Evolutionary conservation across 129 eudicot genomes (phyloP), one percentile per base, ranked within the genome.

Genomic region (Kitagawia praeruptora): DNA sequence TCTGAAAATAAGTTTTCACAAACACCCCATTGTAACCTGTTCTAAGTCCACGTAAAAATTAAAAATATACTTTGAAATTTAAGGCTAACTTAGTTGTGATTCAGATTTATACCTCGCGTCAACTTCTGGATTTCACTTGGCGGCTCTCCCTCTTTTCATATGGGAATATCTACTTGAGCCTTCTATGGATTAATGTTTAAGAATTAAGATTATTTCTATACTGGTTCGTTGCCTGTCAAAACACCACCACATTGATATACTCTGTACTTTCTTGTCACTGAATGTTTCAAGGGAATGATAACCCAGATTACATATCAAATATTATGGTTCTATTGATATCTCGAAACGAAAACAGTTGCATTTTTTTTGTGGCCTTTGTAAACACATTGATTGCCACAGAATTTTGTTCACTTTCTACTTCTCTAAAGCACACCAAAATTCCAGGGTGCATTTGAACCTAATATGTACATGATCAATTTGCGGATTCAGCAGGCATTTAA

Each of bases 361-460:
- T 42, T 25, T 16, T 38, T 34, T 25, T 34, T 38, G 75, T 38
- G 75, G 75, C 75, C 4, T 70, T 38, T 4, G 75, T 34, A 4
- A 70, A 37, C 27, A 73, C 53, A 73, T n/a, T 42, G 77, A 73
- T n/a, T 42, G 77, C 54, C 54, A 42, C 77, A 42, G 39, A 73
- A 44, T 21, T 14, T 72, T 41, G 21, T 73, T 73, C 25, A 12
- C 53, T 53, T 49, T 74, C 46, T 80, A 75, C 72, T 27, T 75
- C 81, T 54, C 37, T 45, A 79, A 78, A 82, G 66, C 92, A 88
- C 89, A 89, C 77, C 92, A 82, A 41, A 4, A 0, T 77, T 53
- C 31, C 77, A 70, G 88, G 91, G 88, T 79, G 88, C 86, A 41
- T 75, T 71, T 73, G 37, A 19, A 77, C 66, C 56, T 66, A 76